Percentiles rank a stretch among this genome's conserved stretches.
phyloP scores from a whole-genome alignment of 2,329 filamentous ascomycete species.

The Pestalotiopsis sp. region DNA sequence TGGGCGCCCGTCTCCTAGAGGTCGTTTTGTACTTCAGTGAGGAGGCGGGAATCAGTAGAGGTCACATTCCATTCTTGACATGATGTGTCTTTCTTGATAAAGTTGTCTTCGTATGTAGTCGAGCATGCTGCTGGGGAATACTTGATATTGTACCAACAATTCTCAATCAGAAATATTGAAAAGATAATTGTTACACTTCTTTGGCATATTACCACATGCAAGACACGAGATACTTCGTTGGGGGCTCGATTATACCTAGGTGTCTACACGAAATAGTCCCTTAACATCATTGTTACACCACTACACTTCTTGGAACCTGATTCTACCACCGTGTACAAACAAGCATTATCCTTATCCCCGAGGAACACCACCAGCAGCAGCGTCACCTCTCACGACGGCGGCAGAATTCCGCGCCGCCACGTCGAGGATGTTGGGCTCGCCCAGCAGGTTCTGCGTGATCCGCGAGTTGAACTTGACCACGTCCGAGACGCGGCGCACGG shows the following conservation, averaged over 20 bases:
- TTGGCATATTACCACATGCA: neutral
- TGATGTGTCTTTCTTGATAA: no score
- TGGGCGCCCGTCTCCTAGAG: constrained; percentile 58
- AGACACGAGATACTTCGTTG: neutral
- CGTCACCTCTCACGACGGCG: neutral
- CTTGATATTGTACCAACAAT: no score
- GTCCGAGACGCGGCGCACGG: constrained; percentile 40
- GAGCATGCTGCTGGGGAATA: no score
- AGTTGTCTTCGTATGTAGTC: no score
- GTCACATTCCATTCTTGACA: constrained; percentile 42
- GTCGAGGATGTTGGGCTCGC: constrained; percentile 38
- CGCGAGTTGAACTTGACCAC: constrained; percentile 51
- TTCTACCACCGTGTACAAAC: no score
- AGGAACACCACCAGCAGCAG: no score
- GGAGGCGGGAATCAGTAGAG: constrained; percentile 61
- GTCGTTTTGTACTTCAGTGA: constrained; percentile 56
- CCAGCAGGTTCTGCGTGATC: constrained; percentile 44
- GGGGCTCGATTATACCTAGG: neutral
- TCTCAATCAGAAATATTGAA: no score
- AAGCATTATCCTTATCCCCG: no score
- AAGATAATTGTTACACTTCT: no score
- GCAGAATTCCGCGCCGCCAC: neutral
- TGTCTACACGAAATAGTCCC: neutral
- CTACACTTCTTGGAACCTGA: no score
- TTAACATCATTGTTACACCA: neutral